Evolutionary conservation across 1,284 basidiomycete genomes (phyloP).

Genomic region (Omphalotus olearius): DNA sequence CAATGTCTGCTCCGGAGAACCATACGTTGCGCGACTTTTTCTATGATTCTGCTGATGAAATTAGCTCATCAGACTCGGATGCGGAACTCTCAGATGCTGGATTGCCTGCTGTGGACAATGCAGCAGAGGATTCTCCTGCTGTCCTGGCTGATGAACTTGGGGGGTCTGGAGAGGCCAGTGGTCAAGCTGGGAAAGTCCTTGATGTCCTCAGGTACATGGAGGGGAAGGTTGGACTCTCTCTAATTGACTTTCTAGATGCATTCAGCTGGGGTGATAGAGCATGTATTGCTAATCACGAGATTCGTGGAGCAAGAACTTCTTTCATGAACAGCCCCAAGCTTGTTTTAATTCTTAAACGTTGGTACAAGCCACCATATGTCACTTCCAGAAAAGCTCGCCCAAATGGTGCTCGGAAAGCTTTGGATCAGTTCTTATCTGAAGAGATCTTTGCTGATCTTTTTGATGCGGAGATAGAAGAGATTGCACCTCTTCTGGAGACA

Average conservation of each 20-base stretch:
- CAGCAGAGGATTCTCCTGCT: no score
- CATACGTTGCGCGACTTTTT: no score
- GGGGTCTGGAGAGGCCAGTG: no score
- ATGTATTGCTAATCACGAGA: slow-evolving; percentile 10
- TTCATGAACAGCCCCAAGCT: slow-evolving; percentile 19
- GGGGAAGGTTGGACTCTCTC: no score
- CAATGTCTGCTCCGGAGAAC: no score
- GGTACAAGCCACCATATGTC: slow-evolving; percentile 22
- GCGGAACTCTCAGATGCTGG: no score
- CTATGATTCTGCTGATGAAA: no score
- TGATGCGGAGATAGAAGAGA: slow-evolving; percentile 12
- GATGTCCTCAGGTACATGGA: no score
- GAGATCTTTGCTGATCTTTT: slow-evolving; percentile 12
- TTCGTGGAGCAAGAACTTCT: slow-evolving; percentile 10
- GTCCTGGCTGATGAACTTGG: no score
- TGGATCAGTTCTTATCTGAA: slow-evolving; percentile 15
- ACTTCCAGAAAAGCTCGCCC: not conserved
- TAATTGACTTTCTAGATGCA: slow-evolving; percentile 13
- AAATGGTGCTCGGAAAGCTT: slow-evolving; percentile 10
- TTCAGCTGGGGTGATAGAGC: slow-evolving; percentile 18
- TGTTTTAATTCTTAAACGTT: slow-evolving; percentile 17
- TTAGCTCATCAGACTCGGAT: no score
- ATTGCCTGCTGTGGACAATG: no score
- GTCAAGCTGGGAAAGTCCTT: no score
- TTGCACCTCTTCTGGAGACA: slow-evolving; percentile 5